Base-by-base conservation (phyloP, 768 basidiomycete genomes). In the Mycena venus region DNA sequence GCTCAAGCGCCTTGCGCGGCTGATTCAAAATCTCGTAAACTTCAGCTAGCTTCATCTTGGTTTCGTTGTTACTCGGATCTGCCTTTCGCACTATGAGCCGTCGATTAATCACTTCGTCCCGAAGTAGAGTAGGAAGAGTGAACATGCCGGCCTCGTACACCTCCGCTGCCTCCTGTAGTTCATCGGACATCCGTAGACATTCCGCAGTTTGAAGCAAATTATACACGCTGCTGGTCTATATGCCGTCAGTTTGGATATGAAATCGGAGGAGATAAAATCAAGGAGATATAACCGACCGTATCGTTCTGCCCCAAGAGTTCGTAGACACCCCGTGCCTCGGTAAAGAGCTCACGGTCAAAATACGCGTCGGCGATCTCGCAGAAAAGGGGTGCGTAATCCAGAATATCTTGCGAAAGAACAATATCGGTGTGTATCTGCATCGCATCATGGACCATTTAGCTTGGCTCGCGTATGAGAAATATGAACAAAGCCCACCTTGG, bases 21-120 rank as follows among this genome's bases (percentile, higher is more conserved):
- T 96, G 91, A 53, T 94, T 92, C 75, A 93, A 84, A 14, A 95
- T 91, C 82, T 99, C 98, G 75, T 96, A 95, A 17, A 97, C 91
- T 75, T 95, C 95, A 0, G 97, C 98, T 0, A 99, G 88, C 74
- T 95, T 94, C 90, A 97, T 92, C 82, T 96, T 96, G 31, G 93
- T 93, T 32, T 97, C 95, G 78, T 92, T 91, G 76, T 95, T 90
- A 0, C 88, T 87, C 0, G 95, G 93, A 80, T 97, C 94, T 1
- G 90, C 90, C 4, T 88, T 86, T 21, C 94, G 86, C 34, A 97
- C 97, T 98, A 76, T 12, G 8, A 58, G 27, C 8, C 65, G 44
- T 15, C 7, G 23, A 10, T 32, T 36, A 60, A 61, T 40, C n/a
- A 62, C n/a, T 14, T 21, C 23, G n/a, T n/a, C 47, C 10, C 10